These are phyloP conservation scores for Spergularia bocconei DNA, from an alignment of 148 eudicot genomes.

Conservation along the genomic window DNA sequence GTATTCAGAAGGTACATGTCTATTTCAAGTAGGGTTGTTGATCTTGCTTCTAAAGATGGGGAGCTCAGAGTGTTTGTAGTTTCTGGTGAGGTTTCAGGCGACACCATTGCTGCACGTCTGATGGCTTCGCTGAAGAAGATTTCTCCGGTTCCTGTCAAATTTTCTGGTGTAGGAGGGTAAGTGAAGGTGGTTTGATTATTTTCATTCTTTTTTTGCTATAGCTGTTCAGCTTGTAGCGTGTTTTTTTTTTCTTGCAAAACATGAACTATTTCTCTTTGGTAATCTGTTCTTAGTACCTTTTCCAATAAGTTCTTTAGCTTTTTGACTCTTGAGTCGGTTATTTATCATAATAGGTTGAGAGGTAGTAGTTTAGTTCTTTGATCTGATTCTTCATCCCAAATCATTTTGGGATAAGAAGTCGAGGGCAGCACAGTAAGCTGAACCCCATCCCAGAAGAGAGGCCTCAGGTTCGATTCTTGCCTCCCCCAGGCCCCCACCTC, in stretches of 20 bases:
- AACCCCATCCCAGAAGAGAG: too few species aligned
- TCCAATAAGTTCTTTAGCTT: not conserved
- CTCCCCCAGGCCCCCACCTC: too few species aligned
- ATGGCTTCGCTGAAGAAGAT: constrained; percentile 71
- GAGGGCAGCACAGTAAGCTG: too few species aligned
- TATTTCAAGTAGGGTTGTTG: constrained; percentile 47
- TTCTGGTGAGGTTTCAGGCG: constrained; percentile 97
- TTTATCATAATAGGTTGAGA: not conserved
- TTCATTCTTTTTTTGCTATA: not conserved
- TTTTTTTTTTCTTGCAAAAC: not conserved
- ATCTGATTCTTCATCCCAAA: too few species aligned
- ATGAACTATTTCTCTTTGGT: not conserved
- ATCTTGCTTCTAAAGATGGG: constrained; percentile 72
- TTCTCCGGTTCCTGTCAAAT: constrained; percentile 71
- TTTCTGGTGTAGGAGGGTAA: constrained; percentile 92
- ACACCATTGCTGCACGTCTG: constrained; percentile 70
- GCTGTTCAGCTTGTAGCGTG: not conserved
- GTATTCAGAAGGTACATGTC: constrained; percentile 46
- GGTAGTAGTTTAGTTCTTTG: not conserved
- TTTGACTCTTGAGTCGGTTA: not conserved
- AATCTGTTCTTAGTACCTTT: not conserved
- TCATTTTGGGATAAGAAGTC: too few species aligned
- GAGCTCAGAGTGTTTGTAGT: constrained; percentile 89
- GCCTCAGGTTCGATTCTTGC: too few species aligned
- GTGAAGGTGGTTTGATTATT: constrained; percentile 8